These are phyloP conservation scores for Selenicereus undatus DNA, from an alignment of 148 eudicot species.

Conservation along the genomic window DNA sequence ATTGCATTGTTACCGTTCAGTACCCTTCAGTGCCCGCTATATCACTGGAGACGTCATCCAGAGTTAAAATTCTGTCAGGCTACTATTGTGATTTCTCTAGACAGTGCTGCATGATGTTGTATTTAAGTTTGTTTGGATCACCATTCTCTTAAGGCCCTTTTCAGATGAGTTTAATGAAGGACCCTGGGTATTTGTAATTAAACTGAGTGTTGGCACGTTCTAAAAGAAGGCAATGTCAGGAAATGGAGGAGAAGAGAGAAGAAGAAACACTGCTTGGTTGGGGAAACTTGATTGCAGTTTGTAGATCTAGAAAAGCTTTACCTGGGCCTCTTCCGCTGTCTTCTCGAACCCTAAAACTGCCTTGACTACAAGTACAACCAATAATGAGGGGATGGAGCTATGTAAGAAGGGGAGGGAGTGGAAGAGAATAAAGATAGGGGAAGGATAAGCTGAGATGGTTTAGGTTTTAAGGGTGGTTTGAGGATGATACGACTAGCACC, in stretches of 20 bases:
- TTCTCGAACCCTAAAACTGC: background rate
- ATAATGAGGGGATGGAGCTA: background rate
- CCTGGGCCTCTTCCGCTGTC: background rate
- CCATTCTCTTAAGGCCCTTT: background rate
- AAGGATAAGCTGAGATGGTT: background rate
- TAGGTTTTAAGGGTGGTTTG: background rate
- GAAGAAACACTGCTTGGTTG: background rate
- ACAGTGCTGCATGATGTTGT: background rate
- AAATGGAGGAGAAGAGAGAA: background rate
- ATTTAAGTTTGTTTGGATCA: background rate
- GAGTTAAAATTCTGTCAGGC: background rate
- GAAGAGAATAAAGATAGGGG: background rate
- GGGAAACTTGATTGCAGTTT: background rate
- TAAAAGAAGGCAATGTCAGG: background rate
- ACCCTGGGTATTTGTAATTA: background rate
- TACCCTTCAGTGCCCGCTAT: background rate
- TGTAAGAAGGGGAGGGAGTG: background rate
- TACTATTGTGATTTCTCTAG: background rate
- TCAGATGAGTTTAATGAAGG: background rate
- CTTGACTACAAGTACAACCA: too few relatives aligned
- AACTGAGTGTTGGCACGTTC: background rate
- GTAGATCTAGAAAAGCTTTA: background rate
- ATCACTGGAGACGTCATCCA: background rate
- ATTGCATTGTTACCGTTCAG: background rate
- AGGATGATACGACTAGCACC: background rate